phyloP scores from a whole-genome alignment of 305 asterid genomes.

The Salvia sclarea region DNA sequence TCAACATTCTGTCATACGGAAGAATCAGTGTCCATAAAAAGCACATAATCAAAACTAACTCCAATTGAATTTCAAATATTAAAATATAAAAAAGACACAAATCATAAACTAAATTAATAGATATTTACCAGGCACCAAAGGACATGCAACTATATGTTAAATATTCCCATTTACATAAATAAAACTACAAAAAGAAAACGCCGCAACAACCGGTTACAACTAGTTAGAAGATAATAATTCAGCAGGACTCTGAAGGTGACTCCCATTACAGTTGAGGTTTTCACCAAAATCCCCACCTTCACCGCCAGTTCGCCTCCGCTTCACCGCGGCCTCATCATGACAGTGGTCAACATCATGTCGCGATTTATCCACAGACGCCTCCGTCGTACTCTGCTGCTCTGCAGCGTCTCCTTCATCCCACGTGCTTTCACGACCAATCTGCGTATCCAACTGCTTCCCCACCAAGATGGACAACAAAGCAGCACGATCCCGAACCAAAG shows the following conservation, averaged over 20 bases:
- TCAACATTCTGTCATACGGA: too few relatives aligned
- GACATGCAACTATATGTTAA: neutral
- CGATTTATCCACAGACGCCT: conserved; percentile 33
- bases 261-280: conserved; percentile 16
- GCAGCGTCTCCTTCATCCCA: conserved; percentile 25
- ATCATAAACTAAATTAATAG: too few relatives aligned
- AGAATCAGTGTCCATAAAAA: too few relatives aligned
- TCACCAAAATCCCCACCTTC: conserved; percentile 34
- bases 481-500: conserved; percentile 83
- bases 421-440: conserved; percentile 41
- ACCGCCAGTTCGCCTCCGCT: conserved; percentile 34
- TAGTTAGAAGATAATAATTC: conserved; percentile 30
- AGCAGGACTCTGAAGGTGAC: conserved; percentile 31
- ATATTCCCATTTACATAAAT: neutral
- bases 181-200: too few relatives aligned
- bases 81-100: neutral
- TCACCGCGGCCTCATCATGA: conserved; percentile 31
- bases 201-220: too few relatives aligned
- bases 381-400: conserved; percentile 34
- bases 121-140: neutral
- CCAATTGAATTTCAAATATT: too few relatives aligned
- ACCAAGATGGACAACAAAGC: conserved; percentile 69
- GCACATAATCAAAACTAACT: too few relatives aligned
- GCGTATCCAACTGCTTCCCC: conserved; percentile 63
- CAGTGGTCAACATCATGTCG: conserved; percentile 20